Percentiles rank a stretch among this genome's conserved stretches.
Evolutionary conservation across 2,329 filamentous ascomycete species (phyloP).

Genomic region (Pseudocercospora pini-densiflorae): DNA sequence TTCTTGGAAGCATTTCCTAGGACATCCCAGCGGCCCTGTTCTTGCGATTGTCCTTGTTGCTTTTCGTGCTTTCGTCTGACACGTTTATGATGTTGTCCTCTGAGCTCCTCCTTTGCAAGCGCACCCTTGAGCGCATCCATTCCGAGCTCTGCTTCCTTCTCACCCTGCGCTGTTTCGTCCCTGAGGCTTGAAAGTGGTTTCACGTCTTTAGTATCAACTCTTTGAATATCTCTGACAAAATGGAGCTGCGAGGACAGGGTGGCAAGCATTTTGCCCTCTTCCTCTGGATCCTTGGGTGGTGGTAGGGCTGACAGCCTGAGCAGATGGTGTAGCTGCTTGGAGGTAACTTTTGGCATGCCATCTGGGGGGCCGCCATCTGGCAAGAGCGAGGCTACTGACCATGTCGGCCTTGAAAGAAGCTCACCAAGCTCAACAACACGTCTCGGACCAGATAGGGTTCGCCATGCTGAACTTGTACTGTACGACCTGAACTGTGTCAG

Average conservation of each 20-base stretch:
- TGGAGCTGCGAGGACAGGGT: constrained; percentile 82
- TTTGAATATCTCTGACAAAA: constrained; percentile 87
- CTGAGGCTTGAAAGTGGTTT: constrained; percentile 77
- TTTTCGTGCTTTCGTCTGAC: constrained; percentile 54
- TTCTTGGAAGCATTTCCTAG: constrained; percentile 68
- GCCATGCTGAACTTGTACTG: neutral
- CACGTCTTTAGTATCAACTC: constrained; percentile 73
- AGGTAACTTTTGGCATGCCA: constrained; percentile 57
- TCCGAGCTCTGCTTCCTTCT: constrained; percentile 63
- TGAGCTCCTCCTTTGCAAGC: constrained; percentile 63
- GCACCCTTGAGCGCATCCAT: constrained; percentile 61
- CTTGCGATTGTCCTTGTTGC: constrained; percentile 47
- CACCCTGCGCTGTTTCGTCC: constrained; percentile 70
- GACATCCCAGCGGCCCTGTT: constrained; percentile 70
- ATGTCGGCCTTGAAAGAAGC: constrained; percentile 70
- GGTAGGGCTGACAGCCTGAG: constrained; percentile 89
- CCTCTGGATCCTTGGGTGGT: constrained; percentile 64
- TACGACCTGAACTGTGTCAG: neutral
- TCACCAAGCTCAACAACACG: constrained; percentile 39
- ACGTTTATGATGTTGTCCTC: constrained; percentile 58
- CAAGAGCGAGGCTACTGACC: constrained; percentile 81
- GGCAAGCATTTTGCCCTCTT: constrained; percentile 72
- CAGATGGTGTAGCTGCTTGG: constrained; percentile 76
- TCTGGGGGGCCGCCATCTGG: constrained; percentile 46
- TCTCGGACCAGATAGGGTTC: neutral